Base-by-base conservation (phyloP, 116 monocot genomes). In the Papilionanthe hybrid region DNA sequence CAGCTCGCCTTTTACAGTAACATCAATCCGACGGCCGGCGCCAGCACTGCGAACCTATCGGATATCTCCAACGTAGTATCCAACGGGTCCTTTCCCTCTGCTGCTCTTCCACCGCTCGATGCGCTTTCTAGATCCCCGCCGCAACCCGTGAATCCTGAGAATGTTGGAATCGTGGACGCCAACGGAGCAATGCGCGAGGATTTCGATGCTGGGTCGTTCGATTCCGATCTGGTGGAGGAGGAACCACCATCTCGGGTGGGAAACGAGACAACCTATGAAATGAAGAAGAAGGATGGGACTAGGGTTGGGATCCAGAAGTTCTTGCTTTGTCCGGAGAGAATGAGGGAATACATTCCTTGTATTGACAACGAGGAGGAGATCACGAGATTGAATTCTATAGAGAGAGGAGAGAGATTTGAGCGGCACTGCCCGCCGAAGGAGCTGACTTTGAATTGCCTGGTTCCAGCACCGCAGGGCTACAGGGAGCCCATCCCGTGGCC, bases 341-440 rank as follows among this genome's bases (percentile, higher is more conserved):
- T 90, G 93, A 90, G 85, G 79, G 99, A 95, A 84, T 93, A 89
- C 69, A 93, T 99, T 53, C 99, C 99, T n/a, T 99, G 99, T 72
- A 79, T 99, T 90, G 99, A 99, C 65, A 93, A 99, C 76, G 85
- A 49, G 80, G 93, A 92, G 83, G 95, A 67, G 60, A 92, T 99
- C 29, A 78, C 47, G 82, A 90, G 55, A 82, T 84, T 99, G 49
- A 84, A 57, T 22, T 87, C 87, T 30, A 93, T 84, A 32, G 89
- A 86, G 74, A 90, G 79, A 80, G 99, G 99, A 76, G 93, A 99
- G 86, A 83, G 77, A 79, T 95, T 87, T 66, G 93, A 99, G 83
- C 78, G 99, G 81, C 99, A 93, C 80, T 99, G 99, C 55, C 95
- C 99, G 1, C 47, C 32, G 3, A 80, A 79, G 18, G 91, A 68